Percentiles rank a stretch among this genome's conserved stretches.
These are phyloP conservation scores for Corchorus capsularis DNA, from an alignment of 345 rosid genomes.

Conservation along the genomic window DNA sequence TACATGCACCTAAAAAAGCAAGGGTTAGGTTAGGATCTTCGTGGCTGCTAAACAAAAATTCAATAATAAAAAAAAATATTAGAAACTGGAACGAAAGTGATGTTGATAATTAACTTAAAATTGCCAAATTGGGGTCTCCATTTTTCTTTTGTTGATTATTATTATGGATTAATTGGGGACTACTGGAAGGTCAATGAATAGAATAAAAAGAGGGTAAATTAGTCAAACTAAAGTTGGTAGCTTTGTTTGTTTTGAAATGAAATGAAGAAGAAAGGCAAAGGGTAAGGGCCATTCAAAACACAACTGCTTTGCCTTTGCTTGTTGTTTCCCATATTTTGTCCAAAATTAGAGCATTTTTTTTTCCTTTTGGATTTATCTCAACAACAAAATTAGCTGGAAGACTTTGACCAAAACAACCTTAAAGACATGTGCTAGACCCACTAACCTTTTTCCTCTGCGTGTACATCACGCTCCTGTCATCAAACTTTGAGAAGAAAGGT, in stretches of 20 bases:
- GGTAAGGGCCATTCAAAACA: neutral
- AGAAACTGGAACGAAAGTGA: neutral
- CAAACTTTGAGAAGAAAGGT: neutral
- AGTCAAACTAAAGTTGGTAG: neutral
- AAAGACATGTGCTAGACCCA: conserved; percentile 3
- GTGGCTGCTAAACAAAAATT: neutral
- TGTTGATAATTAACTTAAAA: neutral
- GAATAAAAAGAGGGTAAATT: neutral
- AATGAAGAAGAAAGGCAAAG: no score
- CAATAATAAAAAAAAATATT: no score
- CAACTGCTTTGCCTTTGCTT: neutral
- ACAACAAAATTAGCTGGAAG: conserved; percentile 8
- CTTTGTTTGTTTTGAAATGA: no score
- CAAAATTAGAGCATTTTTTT: neutral
- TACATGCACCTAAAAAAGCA: no score
- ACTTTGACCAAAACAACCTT: conserved; percentile 10
- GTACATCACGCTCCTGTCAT: neutral
- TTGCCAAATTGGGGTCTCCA: neutral
- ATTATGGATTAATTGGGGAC: neutral
- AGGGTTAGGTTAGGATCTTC: neutral
- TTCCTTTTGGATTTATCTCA: neutral
- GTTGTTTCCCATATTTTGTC: neutral
- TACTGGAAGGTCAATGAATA: neutral
- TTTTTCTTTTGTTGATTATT: neutral
- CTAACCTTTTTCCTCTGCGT: neutral